Evolutionary conservation across 768 basidiomycete genomes (phyloP), one percentile per base, ranked within the genome.

Genomic region (Trametes cinnabarina): DNA sequence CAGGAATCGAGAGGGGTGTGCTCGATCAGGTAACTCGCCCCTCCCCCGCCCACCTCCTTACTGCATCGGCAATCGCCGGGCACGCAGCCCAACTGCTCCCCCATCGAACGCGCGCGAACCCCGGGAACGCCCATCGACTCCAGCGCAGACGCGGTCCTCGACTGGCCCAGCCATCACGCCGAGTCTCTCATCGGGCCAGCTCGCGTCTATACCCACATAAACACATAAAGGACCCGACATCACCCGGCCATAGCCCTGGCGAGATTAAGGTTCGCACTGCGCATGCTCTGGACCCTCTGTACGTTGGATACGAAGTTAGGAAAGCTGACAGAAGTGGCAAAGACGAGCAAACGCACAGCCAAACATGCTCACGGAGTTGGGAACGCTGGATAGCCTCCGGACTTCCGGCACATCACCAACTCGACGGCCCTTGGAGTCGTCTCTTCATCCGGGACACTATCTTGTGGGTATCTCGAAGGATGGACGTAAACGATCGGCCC

Each of bases 11-110:
- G 47, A 47, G 55, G 50, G 44, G 46, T 20, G 37, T 42, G 49
- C 62, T 47, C 54, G 41, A 63, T 42, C 23, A 19, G 62, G 62
- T n/a, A 63, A 62, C n/a, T 32, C 30, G 25, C 41, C 60, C 43
- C 55, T 35, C 25, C 25, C 46, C 55, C 50, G 55, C 39, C 30
- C 54, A 55, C 51, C 55, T 42, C 32, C 17, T 49, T 28, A 22
- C 9, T n/a, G 10, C 22, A 34, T 47, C 62, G 57, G 62, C 54
- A 48, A 63, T 63, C 58, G 57, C 62, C 62, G 56, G 47, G n/a
- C n/a, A n/a, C 32, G 23, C 44, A 15, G 15, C n/a, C 9, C 37
- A 19, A 39, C 43, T 14, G 32, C 26, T 20, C 46, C 46, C 32
- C 40, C 50, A 44, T 28, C 47, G 61, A 62, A 57, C 46, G 35